Evolutionary conservation across 2,329 filamentous ascomycete species (phyloP), one percentile per base, ranked within the genome.

Genomic region (Fusarium keratoplasticum): DNA sequence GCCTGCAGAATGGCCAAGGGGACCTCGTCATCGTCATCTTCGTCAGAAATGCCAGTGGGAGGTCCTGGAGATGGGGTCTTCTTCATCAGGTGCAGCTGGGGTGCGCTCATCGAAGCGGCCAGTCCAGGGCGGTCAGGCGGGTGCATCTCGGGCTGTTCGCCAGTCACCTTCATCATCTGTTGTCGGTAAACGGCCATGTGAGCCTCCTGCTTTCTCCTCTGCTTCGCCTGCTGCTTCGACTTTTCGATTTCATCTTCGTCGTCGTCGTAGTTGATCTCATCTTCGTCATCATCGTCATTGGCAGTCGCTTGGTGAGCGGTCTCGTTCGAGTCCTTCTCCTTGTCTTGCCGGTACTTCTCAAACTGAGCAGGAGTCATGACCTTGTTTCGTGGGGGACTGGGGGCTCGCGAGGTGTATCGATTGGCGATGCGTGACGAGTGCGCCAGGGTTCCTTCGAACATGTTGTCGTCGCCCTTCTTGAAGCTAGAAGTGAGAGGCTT

Each of bases 161-260:
- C 95, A 1, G 95, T 97, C 33, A 96, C 93, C 83, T 97, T 97
- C 93, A 96, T 97, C 95, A 97, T 98, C 83, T 96, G 94, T 81
- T 98, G 95, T 67, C 95, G 90, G 82, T 97, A 97, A 2, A 97
- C 92, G 2, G 94, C 89, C 86, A 98, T 92, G 81, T 96, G 94
- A 14, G 95, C 95, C 82, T 97, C 94, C 81, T 98, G 95, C 86
- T 95, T 96, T 78, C 91, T 90, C 72, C 95, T 88, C 81, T 96
- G 94, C 80, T 92, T 93, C 20, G 92, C 90, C 55, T 93, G 87
- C 79, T 94, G 89, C 79, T 88, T 92, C 31, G 91, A 90, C 79
- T 93, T 94, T 78, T 97, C 94, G 1, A 88, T 81, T 72, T 97
- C 95, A 76, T 97, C 94, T 47, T 95, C 93, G 54, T 94, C 92